Evolutionary conservation across 371 early-diverging fungal genomes (phyloP), one percentile per base, ranked within the genome.

Genomic region (Zychaea mexicana): DNA sequence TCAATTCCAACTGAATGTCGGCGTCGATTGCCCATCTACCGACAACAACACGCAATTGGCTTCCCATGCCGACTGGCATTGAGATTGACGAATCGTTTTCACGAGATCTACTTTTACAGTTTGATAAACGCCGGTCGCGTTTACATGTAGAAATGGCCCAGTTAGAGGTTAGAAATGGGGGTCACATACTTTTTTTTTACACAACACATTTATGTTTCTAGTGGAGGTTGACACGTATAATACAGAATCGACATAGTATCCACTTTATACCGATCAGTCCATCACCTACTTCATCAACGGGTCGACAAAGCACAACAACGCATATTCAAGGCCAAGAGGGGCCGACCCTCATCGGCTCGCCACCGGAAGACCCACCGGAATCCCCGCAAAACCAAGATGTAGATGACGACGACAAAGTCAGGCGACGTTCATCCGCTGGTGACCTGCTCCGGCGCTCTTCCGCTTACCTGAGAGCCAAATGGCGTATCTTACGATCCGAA

Each of bases 381-480:
- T 15, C 28, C n/a, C 28, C 45, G 10, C 12, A 54, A 22, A 26
- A 52, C 22, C 39, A 31, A 32, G 32, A 39, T n/a, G 36, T 26
- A 8, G 52, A 33, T 17, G 52, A 61, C 21, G 61, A 52, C 22
- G 61, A 45, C 13, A 21, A 61, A 46, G 52, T 33, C n/a, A 31
- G 58, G 33, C 28, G 49, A 59, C 61, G 62, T 42, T 62, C 77
- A 33, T 42, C 42, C 4, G 78, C 78, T n/a, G 69, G 75, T 42
- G 73, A 74, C 36, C 56, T 81, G 38, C 66, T 81, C 13, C 72
- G 79, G 5, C 66, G 75, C 60, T 81, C 82, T 1, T 81, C 82
- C 15, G 82, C 82, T 0, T 81, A 71, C 33, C 60, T 81, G 9
- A 76, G 70, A 22, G 67, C 74, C 33, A 81, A 81, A 62, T 66